phyloP scores from a whole-genome alignment of 1,284 basidiomycete genomes.

The Fomitiporia mediterranea region DNA sequence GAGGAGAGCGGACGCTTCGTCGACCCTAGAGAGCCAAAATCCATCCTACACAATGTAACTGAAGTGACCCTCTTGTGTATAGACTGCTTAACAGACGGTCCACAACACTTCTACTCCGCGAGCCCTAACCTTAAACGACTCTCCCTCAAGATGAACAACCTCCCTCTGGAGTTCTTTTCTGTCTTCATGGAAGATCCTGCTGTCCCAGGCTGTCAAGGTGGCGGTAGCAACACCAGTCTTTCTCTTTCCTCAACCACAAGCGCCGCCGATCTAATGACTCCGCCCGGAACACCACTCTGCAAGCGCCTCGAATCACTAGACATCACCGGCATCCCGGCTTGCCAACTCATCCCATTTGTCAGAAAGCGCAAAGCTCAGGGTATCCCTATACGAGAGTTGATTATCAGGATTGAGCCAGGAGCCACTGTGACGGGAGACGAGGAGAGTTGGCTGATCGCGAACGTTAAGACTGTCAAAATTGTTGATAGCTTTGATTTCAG shows the following conservation, averaged over 20 bases:
- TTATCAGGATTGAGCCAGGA: slow-evolving; percentile 9
- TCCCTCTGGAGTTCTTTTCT: no score
- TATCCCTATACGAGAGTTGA: slow-evolving; percentile 8
- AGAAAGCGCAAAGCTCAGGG: slow-evolving; percentile 9
- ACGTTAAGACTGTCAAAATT: slow-evolving; percentile 5
- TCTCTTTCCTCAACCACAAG: not conserved
- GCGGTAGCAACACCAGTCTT: not conserved
- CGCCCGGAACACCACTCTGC: not conserved
- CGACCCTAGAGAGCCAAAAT: slow-evolving; percentile 28
- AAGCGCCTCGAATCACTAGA: slow-evolving; percentile 12
- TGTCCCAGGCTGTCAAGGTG: no score
- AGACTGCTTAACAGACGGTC: not conserved
- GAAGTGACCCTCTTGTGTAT: slow-evolving; percentile 6
- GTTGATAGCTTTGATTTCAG: slow-evolving; percentile 14
- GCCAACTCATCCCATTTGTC: slow-evolving; percentile 6
- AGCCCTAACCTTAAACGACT: not conserved
- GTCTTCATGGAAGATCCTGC: no score
- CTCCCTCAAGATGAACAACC: not conserved
- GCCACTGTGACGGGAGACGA: not conserved
- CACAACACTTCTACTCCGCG: slow-evolving; percentile 1
- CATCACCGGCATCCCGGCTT: slow-evolving; percentile 7
- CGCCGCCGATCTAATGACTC: not conserved
- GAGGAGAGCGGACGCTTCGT: slow-evolving; percentile 31
- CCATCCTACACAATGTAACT: slow-evolving; percentile 11
- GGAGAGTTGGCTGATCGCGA: slow-evolving; percentile 1